Evolutionary conservation across 2,329 filamentous ascomycete genomes (phyloP).

Genomic region (Aspergillus tamarii): DNA sequence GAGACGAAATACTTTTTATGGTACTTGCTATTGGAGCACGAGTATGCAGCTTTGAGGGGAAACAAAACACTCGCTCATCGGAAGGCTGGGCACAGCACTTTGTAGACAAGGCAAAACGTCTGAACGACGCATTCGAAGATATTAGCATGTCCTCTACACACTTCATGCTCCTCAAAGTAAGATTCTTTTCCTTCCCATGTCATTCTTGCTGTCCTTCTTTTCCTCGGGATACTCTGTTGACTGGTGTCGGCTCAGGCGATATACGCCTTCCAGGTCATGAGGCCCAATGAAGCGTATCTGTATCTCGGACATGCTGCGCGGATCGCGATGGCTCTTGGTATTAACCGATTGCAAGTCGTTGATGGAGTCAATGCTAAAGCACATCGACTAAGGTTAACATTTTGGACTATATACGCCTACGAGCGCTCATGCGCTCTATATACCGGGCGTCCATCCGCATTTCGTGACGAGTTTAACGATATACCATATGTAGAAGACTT

Average conservation of each 20-base stretch:
- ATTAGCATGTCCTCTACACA: not conserved
- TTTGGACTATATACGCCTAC: conserved; percentile 6
- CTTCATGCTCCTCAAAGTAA: conserved; percentile 6
- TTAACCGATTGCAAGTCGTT: conserved; percentile 12
- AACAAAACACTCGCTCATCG: not conserved
- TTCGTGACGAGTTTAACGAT: conserved; percentile 11
- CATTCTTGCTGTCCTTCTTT: not conserved
- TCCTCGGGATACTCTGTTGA: too few relatives aligned
- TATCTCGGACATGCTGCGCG: conserved; percentile 11
- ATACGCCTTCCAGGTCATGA: conserved; percentile 10
- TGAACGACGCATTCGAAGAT: not conserved
- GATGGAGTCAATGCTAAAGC: conserved; percentile 1
- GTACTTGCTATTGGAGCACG: conserved; percentile 8
- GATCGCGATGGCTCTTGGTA: conserved; percentile 4
- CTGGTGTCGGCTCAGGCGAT: not conserved
- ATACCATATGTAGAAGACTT: conserved; percentile 8
- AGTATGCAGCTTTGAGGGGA: not conserved
- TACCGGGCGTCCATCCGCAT: conserved; percentile 10
- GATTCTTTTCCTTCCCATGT: not conserved
- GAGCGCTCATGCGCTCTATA: conserved; percentile 8
- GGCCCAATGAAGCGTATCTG: conserved; percentile 14
- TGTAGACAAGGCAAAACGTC: not conserved
- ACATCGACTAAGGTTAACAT: conserved; percentile 6
- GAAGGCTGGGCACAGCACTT: conserved; percentile 9
- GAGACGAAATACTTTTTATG: conserved; percentile 5